These are phyloP conservation scores for Trametes versicolor DNA, from an alignment of 1,284 basidiomycete genomes.

Conservation along the genomic window DNA sequence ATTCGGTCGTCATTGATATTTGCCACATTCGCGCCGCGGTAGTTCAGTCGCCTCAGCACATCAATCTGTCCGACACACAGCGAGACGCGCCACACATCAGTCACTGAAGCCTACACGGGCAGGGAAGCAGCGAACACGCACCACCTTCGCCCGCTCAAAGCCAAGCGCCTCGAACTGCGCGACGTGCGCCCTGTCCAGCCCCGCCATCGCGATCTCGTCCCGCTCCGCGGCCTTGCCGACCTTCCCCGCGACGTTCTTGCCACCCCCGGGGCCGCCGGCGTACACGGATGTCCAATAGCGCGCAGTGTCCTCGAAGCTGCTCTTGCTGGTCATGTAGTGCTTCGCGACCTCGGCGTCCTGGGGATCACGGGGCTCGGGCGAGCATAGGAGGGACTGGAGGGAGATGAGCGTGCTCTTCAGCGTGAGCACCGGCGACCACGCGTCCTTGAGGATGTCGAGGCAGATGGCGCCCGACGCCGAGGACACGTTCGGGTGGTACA, in stretches of 20 bases:
- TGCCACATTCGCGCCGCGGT: slow-evolving; percentile 79
- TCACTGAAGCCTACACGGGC: slow-evolving; percentile 1
- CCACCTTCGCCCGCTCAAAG: slow-evolving; percentile 80
- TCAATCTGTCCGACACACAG: slow-evolving; percentile 69
- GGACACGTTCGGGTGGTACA: slow-evolving; percentile 98
- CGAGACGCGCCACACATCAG: neutral
- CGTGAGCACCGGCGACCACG: slow-evolving; percentile 94
- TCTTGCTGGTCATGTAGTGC: slow-evolving; percentile 91
- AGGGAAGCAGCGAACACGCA: slow-evolving; percentile 51
- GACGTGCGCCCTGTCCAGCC: slow-evolving; percentile 77
- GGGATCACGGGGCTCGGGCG: slow-evolving; percentile 96
- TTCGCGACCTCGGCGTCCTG: slow-evolving; percentile 99
- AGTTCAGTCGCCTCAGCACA: slow-evolving; percentile 89
- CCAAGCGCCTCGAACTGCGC: slow-evolving; percentile 79
- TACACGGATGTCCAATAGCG: slow-evolving; percentile 94
- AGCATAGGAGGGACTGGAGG: slow-evolving; percentile 94
- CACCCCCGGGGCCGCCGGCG: slow-evolving; percentile 70
- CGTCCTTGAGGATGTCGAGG: slow-evolving; percentile 89
- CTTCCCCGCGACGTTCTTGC: slow-evolving; percentile 43
- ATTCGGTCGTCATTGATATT: slow-evolving; percentile 70
- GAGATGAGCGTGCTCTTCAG: slow-evolving; percentile 98
- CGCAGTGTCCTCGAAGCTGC: slow-evolving; percentile 92
- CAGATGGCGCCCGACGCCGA: slow-evolving; percentile 95
- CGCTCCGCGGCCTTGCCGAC: slow-evolving; percentile 34
- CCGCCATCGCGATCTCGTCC: slow-evolving; percentile 81